Conservation (phyloP, 805 yeast genomes). For the Metschnikowia kofuensis region DNA sequence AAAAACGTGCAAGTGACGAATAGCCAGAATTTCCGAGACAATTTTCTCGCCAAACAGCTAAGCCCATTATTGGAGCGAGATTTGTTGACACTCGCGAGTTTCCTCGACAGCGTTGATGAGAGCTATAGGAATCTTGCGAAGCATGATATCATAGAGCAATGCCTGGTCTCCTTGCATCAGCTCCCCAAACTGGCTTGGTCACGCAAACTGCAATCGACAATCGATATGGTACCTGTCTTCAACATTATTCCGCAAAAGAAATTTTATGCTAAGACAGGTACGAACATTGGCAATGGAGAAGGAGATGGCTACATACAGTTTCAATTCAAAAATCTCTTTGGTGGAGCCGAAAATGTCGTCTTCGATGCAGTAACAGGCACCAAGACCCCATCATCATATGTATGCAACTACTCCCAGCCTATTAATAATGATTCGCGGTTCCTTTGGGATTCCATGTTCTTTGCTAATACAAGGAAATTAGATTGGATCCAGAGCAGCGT, state of each 20-base stretch:
- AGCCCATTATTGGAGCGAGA: conserved; percentile 41
- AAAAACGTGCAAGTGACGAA: conserved; percentile 48
- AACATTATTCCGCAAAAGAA: conserved; percentile 56
- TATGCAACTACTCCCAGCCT: conserved; percentile 48
- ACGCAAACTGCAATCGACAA: conserved; percentile 4
- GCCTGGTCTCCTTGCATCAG: conserved; percentile 31
- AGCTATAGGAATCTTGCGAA: conserved; percentile 43
- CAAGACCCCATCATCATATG: conserved; percentile 48
- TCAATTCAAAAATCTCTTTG: conserved; percentile 53
- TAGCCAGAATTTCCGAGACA: conserved; percentile 43
- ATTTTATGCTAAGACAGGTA: conserved; percentile 86
- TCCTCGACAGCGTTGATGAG: conserved; percentile 41
- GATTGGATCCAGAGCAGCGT: conserved; percentile 52
- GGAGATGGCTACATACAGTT: conserved; percentile 90
- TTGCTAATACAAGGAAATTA: conserved; percentile 42
- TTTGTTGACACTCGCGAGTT: conserved; percentile 37
- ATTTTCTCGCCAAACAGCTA: conserved; percentile 46
- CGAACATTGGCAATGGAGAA: conserved; percentile 94
- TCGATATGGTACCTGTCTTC: conserved; percentile 35
- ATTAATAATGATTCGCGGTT: conserved; percentile 39
- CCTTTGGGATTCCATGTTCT: conserved; percentile 37
- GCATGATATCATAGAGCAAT: conserved; percentile 41
- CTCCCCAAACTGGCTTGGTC: conserved; percentile 12
- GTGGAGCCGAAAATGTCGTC: conserved; percentile 52
- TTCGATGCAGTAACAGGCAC: conserved; percentile 53